Percentiles rank a stretch among this genome's conserved stretches.
Evolutionary conservation across 208 protist species (phyloP).

Genomic region (Acanthamoeba castellanii): DNA sequence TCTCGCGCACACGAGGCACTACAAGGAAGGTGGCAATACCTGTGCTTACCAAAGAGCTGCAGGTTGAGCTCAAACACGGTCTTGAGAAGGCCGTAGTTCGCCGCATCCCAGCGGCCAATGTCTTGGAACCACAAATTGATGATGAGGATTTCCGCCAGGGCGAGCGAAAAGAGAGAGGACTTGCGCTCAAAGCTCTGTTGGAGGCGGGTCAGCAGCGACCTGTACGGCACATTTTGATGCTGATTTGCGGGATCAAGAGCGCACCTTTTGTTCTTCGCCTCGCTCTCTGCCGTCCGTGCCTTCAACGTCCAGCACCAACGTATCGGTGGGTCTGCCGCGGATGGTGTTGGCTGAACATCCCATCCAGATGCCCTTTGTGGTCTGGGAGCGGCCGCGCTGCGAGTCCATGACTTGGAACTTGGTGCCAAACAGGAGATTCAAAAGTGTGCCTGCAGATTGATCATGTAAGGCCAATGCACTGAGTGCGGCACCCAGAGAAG

Average conservation of each 20-base stretch:
- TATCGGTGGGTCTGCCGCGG: conserved; percentile 44
- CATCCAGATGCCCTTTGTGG: conserved; percentile 94
- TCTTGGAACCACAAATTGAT: conserved; percentile 98
- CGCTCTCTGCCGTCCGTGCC: conserved; percentile 97
- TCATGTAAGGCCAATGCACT: background rate
- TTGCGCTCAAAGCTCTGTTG: conserved; percentile 95
- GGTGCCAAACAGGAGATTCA: conserved; percentile 97
- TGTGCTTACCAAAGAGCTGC: conserved; percentile 94
- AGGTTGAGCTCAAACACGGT: conserved; percentile 97
- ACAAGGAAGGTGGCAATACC: conserved; percentile 64
- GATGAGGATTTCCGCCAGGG: conserved; percentile 96
- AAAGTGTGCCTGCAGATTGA: conserved; percentile 91
- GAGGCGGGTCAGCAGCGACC: background rate
- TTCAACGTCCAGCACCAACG: conserved; percentile 97
- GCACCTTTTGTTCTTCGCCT: conserved; percentile 94
- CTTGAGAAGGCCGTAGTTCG: conserved; percentile 96
- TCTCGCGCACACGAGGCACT: background rate
- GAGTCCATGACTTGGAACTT: conserved; percentile 96
- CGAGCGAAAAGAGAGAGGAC: conserved; percentile 97
- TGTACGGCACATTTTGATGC: background rate
- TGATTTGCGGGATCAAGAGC: conserved; percentile 20
- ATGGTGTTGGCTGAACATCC: conserved; percentile 12
- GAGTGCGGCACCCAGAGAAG: background rate
- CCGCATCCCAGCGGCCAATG: conserved; percentile 96
- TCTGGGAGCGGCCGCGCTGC: conserved; percentile 92